Conservation (phyloP, 176 grass and related monocot species). For the Aegilops longissima region DNA sequence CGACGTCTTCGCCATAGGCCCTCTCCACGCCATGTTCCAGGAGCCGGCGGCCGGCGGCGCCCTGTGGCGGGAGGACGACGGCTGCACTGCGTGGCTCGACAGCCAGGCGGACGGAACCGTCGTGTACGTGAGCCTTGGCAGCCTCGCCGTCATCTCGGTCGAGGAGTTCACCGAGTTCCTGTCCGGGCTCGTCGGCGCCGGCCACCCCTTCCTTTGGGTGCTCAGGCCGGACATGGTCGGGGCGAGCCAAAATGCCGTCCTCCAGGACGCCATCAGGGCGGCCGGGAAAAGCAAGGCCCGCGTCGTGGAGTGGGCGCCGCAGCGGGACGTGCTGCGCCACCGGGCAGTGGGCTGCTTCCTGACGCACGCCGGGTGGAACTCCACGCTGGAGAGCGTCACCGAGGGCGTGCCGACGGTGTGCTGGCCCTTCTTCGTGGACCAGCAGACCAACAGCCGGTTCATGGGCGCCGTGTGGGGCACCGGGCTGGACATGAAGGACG, state of each 20-base stretch:
- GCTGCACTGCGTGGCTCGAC: conserved; percentile 3
- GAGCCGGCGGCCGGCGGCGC: neutral
- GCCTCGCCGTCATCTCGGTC: neutral
- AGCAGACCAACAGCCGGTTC: conserved; percentile 45
- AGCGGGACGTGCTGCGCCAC: neutral
- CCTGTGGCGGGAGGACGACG: neutral
- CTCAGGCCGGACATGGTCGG: conserved; percentile 1
- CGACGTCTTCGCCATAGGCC: neutral
- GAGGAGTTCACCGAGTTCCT: conserved; percentile 3
- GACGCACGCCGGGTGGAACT: neutral
- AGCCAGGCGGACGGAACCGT: neutral
- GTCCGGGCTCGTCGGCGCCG: neutral
- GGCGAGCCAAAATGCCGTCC: neutral
- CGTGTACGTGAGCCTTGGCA: neutral
- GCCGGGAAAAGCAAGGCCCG: neutral
- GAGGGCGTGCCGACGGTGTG: conserved; percentile 55
- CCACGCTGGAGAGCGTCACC: neutral
- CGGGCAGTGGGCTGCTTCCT: neutral
- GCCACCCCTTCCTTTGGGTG: conserved; percentile 3
- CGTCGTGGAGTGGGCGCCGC: neutral
- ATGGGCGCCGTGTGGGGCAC: conserved; percentile 42
- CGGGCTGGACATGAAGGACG: conserved; percentile 54
- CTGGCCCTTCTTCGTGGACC: conserved; percentile 23
- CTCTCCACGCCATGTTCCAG: neutral
- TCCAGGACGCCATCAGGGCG: neutral